Conservation (phyloP, 2,329 filamentous ascomycete genomes). For the Corynespora cassiicola region DNA sequence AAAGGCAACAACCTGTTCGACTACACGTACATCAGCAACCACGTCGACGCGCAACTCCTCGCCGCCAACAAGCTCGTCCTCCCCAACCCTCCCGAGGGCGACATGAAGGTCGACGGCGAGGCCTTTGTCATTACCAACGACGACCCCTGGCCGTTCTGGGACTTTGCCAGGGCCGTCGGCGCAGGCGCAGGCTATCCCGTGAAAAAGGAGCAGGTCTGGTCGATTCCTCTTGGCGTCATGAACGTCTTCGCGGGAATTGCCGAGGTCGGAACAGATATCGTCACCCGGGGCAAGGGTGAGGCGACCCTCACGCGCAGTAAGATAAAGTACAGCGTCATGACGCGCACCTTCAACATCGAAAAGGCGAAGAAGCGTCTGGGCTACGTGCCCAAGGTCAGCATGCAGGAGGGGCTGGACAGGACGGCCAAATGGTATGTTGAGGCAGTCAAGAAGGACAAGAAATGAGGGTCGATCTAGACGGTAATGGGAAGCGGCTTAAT, state of each 20-base stretch:
- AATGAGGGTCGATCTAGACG: too few relatives aligned
- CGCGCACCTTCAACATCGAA: conserved; percentile 16
- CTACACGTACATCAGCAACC: conserved; percentile 10
- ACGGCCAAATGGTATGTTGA: too few relatives aligned
- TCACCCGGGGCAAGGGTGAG: conserved; percentile 10
- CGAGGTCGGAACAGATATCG: conserved; percentile 13
- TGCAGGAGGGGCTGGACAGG: conserved; percentile 25
- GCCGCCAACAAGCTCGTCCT: too few relatives aligned
- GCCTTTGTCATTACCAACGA: conserved; percentile 21
- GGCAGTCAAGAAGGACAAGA: too few relatives aligned
- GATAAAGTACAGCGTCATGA: conserved; percentile 12
- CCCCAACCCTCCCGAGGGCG: too few relatives aligned
- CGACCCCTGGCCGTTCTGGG: conserved; percentile 18
- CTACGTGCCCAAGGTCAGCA: conserved; percentile 18
- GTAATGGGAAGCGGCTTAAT: too few relatives aligned
- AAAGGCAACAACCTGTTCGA: conserved; percentile 15
- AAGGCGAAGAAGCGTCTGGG: conserved; percentile 23
- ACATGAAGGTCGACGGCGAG: conserved; percentile 15
- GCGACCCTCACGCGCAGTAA: conserved; percentile 6
- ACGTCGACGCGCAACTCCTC: conserved; percentile 7
- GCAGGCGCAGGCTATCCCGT: conserved; percentile 9
- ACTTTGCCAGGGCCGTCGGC: conserved; percentile 8
- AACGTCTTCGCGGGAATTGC: conserved; percentile 3
- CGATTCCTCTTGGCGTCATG: conserved; percentile 4
- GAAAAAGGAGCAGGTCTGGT: conserved; percentile 8